These are phyloP conservation scores for Cymbopogon citratus DNA, from an alignment of 176 grass and related monocot genomes.

Conservation along the genomic window DNA sequence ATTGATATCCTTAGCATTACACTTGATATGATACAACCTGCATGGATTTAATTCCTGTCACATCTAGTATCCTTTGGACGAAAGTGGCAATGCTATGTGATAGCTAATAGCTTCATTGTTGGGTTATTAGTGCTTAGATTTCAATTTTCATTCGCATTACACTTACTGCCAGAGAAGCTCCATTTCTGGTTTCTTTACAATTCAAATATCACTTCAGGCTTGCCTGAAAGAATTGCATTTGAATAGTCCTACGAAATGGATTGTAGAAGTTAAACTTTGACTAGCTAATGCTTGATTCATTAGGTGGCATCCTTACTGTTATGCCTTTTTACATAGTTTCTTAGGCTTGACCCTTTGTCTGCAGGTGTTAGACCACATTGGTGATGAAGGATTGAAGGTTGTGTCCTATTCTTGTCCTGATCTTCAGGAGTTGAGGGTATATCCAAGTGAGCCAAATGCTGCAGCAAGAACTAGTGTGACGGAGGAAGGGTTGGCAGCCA, in stretches of 20 bases:
- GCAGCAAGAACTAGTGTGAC: slow-evolving; percentile 33
- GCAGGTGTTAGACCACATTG: slow-evolving; percentile 62
- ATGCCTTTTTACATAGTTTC: neutral
- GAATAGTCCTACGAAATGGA: neutral
- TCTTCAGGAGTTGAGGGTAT: slow-evolving; percentile 63
- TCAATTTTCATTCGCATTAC: neutral
- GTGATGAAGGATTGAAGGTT: slow-evolving; percentile 54
- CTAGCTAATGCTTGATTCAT: neutral
- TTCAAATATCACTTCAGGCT: neutral
- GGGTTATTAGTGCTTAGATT: neutral
- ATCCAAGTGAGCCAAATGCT: slow-evolving; percentile 21
- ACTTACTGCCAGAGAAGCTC: neutral
- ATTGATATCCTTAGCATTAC: neutral
- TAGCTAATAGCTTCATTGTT: neutral
- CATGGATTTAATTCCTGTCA: neutral
- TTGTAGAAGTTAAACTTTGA: neutral
- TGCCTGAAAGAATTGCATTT: neutral
- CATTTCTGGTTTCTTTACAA: neutral
- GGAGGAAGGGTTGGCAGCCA: slow-evolving; percentile 58
- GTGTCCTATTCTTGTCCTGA: slow-evolving; percentile 49
- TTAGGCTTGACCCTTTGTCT: slow-evolving; percentile 17
- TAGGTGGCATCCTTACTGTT: neutral
- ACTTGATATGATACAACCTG: neutral
- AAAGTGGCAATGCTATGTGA: neutral
- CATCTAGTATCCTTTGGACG: neutral